Percentiles rank a stretch among this genome's conserved stretches.
These are phyloP conservation scores for Pseudoperonospora humuli DNA, from an alignment of 352 stramenopile genomes.

Conservation along the genomic window DNA sequence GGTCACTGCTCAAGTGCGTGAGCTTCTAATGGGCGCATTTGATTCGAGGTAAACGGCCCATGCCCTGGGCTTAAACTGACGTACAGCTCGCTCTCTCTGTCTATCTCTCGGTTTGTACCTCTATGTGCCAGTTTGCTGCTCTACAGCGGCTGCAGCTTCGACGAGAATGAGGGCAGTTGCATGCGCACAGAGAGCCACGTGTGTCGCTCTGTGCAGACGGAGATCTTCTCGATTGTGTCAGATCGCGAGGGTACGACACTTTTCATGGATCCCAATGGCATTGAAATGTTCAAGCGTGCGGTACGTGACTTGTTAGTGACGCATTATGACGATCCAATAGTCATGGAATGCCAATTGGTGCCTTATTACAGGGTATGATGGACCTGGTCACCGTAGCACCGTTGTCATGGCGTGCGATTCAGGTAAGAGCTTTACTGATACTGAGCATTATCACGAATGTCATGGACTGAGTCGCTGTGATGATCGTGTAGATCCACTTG, in stretches of 20 bases:
- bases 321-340: too few species aligned
- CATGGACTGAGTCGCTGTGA: conserved; percentile 6
- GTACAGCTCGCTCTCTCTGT: not conserved
- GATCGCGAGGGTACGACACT: conserved; percentile 70
- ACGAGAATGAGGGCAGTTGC: conserved; percentile 57
- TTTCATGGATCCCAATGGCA: conserved; percentile 77
- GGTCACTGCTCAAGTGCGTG: conserved; percentile 76
- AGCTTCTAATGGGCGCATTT: conserved; percentile 21
- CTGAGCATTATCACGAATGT: too few species aligned
- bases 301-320: too few species aligned
- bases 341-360: too few species aligned
- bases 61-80: not conserved
- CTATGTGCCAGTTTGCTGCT: conserved; percentile 48
- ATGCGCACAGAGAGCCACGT: conserved; percentile 38
- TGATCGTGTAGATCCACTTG: conserved; percentile 68
- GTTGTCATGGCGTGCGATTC: conserved; percentile 71
- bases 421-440: conserved; percentile 25
- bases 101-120: not conserved
- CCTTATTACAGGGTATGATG: conserved; percentile 52
- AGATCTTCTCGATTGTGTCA: conserved; percentile 81
- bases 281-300: conserved; percentile 73
- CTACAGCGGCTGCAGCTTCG: conserved; percentile 75
- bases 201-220: conserved; percentile 67
- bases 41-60: not conserved
- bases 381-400: conserved; percentile 62